Percentiles rank a stretch among this genome's conserved stretches.
phyloP scores from a whole-genome alignment of 208 protist genomes.

The Borovskyia barvae region DNA sequence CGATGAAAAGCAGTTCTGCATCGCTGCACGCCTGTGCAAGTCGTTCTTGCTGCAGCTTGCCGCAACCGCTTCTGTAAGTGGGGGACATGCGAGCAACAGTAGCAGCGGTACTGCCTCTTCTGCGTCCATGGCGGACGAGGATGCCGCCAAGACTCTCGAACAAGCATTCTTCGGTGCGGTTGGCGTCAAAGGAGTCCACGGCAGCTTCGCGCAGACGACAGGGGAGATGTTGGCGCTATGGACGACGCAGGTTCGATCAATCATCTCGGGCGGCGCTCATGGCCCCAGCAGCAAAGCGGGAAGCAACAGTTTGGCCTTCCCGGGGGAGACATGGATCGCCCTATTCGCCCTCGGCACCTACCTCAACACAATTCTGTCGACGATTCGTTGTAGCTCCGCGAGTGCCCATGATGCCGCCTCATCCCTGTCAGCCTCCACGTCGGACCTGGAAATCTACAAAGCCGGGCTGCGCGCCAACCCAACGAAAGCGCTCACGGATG shows the following conservation, averaged over 20 bases:
- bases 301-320: constrained; percentile 9
- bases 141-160: constrained; percentile 31
- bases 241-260: constrained; percentile 23
- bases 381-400: no score
- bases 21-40: constrained; percentile 30
- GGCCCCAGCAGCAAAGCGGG: not conserved
- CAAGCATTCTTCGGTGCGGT: constrained; percentile 60
- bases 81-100: constrained; percentile 1
- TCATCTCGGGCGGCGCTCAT: no score
- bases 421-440: not conserved
- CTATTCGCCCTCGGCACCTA: constrained; percentile 62
- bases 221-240: constrained; percentile 62
- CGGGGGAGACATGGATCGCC: constrained; percentile 60
- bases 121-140: constrained; percentile 19
- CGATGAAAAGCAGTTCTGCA: constrained; percentile 21
- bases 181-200: constrained; percentile 30
- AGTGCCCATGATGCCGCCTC: no score
- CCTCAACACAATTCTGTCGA: constrained; percentile 49
- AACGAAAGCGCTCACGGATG: constrained; percentile 37
- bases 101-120: not conserved
- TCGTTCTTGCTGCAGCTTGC: constrained; percentile 26
- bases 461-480: constrained; percentile 22
- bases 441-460: constrained; percentile 29
- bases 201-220: constrained; percentile 32
- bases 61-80: not conserved